phyloP scores from a whole-genome alignment of 2,329 filamentous ascomycete species.

The Aspergillus flavus region DNA sequence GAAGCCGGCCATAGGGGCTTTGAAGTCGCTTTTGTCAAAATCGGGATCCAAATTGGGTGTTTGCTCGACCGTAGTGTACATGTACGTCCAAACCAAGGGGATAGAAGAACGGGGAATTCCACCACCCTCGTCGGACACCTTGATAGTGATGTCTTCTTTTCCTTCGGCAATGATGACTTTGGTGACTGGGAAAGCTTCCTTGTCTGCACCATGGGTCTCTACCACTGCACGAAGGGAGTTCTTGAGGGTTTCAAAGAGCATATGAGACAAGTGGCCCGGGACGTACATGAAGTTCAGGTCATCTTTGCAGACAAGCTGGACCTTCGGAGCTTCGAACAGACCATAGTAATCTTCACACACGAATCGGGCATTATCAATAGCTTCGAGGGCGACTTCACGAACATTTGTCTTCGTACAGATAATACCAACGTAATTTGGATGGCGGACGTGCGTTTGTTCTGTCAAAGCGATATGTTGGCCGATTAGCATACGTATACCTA shows the following conservation, averaged over 20 bases:
- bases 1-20: constrained; percentile 98
- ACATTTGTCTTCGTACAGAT: constrained; percentile 99
- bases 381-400: constrained; percentile 89
- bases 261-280: constrained; percentile 96
- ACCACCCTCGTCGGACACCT: constrained; percentile 94
- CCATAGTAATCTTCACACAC: constrained; percentile 99
- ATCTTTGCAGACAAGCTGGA: constrained; percentile 93
- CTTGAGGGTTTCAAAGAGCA: constrained; percentile 99
- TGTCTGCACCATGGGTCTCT: constrained; percentile 91
- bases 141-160: constrained; percentile 98
- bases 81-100: constrained; percentile 99
- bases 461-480: constrained; percentile 97
- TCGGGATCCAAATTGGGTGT: constrained; percentile 94
- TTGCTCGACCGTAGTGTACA: constrained; percentile 98
- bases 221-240: constrained; percentile 97
- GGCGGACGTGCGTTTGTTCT: constrained; percentile 84
- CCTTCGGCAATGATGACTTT: constrained; percentile 98
- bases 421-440: constrained; percentile 95
- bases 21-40: constrained; percentile 99
- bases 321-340: constrained; percentile 92
- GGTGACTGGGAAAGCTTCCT: constrained; percentile 92
- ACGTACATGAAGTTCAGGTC: constrained; percentile 99
- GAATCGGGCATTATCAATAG: constrained; percentile 98
- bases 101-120: constrained; percentile 92
- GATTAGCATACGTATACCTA: constrained; percentile 98